Evolutionary conservation across 345 rosid genomes (phyloP).

Genomic region (Pistacia integerrima): DNA sequence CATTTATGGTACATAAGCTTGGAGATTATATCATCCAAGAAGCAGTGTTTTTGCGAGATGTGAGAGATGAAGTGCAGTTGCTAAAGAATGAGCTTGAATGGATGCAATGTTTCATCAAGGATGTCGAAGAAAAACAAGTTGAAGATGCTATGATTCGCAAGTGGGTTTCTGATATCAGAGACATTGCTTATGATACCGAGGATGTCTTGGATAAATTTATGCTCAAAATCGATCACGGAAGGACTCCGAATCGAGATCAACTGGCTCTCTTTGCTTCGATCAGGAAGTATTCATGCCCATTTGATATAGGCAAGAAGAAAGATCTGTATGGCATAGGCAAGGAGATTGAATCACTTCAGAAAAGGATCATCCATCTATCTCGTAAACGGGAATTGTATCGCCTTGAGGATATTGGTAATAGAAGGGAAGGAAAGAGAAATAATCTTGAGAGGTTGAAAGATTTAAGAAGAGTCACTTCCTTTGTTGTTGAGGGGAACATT

Average conservation of each 20-base stretch:
- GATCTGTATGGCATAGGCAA: not conserved
- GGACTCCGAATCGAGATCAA: too few relatives aligned
- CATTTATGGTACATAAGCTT: not conserved
- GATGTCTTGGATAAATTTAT: not conserved
- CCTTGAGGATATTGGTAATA: not conserved
- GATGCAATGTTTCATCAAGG: conserved; percentile 8
- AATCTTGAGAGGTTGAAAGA: not conserved
- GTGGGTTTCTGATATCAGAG: conserved; percentile 8
- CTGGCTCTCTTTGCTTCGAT: not conserved
- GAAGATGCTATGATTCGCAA: not conserved
- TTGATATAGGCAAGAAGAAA: not conserved
- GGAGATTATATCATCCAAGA: conserved; percentile 6
- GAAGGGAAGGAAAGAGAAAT: not conserved
- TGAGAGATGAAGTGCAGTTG: not conserved
- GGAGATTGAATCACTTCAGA: not conserved
- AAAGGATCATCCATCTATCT: not conserved
- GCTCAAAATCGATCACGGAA: not conserved
- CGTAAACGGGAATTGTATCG: not conserved
- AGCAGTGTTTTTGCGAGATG: not conserved
- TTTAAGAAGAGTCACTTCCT: not conserved
- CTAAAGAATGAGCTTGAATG: not conserved
- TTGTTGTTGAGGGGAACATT: conserved; percentile 1
- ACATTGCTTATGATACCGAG: conserved; percentile 4
- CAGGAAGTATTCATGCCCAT: not conserved
- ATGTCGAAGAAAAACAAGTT: not conserved